Base-by-base conservation (phyloP, 495 filamentous ascomycete species). In the Aspergillus egyptiacus region DNA sequence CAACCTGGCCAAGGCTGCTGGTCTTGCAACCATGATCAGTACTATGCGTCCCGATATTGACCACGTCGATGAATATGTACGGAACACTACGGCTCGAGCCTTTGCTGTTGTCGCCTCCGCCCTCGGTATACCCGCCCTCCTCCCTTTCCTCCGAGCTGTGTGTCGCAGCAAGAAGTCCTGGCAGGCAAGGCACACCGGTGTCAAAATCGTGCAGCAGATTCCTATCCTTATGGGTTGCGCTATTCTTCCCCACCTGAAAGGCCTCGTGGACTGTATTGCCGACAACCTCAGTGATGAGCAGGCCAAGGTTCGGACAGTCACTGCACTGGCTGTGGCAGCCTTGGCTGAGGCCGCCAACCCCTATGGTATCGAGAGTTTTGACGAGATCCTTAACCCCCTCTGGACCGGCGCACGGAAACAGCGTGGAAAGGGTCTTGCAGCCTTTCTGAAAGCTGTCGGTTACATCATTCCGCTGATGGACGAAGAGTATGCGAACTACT, bases 401-500 rank as follows among this genome's bases (percentile, higher is more conserved):
- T 98, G 93, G 93, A 95, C 87, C 10, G 93, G 93, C 42, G 91
- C 91, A 23, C 57, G 91, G 37, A 95, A 95, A 67, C 94, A 99
- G 66, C 82, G 94, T 46, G 94, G 94, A 43, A 99, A 99, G 61
- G 89, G 91, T 63, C 75, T 99, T 28, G 89, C 94, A 18, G 90
- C 90, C 17, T 99, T 96, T 69, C 71, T 99, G 20, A 99, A 99
- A 67, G 94, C 94, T 31, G 91, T 97, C 40, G 94, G 94, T 18
- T 96, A 93, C 62, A 95, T 99, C 58, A 97, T 99, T 57, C 94
- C 94, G 1, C 77, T 99, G 30, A 97, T 99, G 94, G 94, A 99
- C 70, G 93, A 96, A 64, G 94, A 99, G 62, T 97, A 96, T 66
- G 89, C 91, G 65, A 96, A 96, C 59, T 99, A 99, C 74, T 99